These are phyloP conservation scores for Claviceps quebecensis DNA, from an alignment of 2,329 filamentous ascomycete genomes.

Conservation along the genomic window DNA sequence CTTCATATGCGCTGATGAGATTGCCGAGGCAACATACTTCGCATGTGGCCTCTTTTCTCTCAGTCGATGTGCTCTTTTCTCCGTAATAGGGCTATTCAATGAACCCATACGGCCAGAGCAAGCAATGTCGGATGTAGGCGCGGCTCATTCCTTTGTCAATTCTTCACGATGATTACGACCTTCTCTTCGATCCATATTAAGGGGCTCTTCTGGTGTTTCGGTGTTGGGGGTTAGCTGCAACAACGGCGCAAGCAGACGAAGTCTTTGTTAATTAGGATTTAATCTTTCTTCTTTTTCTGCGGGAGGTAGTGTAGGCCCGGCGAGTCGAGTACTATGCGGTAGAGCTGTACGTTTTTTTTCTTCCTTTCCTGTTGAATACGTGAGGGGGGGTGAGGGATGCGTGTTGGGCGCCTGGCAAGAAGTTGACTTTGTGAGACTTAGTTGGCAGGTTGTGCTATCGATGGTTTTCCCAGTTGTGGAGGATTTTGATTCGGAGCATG, in stretches of 20 bases:
- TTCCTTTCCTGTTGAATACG: no score
- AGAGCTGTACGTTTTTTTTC: no score
- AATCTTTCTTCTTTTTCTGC: not conserved
- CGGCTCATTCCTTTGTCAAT: constrained; percentile 1
- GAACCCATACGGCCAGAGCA: constrained; percentile 4
- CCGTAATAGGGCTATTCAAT: constrained; percentile 1
- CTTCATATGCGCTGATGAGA: constrained; percentile 1
- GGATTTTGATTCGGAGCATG: no score
- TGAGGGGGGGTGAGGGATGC: no score
- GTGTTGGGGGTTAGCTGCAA: not conserved
- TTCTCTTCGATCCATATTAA: not conserved
- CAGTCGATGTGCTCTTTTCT: constrained; percentile 4
- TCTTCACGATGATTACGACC: constrained; percentile 4
- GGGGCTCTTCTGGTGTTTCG: constrained; percentile 1
- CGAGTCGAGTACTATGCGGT: no score
- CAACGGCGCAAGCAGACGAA: not conserved
- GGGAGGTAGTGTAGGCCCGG: no score
- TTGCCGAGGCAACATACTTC: constrained; percentile 5
- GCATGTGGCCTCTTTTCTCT: constrained; percentile 2
- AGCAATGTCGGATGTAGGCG: constrained; percentile 1
- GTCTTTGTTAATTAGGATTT: not conserved
- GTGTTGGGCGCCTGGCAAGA: no score
- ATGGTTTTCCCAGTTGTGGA: no score
- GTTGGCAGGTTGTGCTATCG: no score
- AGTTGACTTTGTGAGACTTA: no score